Base-by-base conservation (phyloP, 2,329 filamentous ascomycete species). In the Microsporum ferrugineum region DNA sequence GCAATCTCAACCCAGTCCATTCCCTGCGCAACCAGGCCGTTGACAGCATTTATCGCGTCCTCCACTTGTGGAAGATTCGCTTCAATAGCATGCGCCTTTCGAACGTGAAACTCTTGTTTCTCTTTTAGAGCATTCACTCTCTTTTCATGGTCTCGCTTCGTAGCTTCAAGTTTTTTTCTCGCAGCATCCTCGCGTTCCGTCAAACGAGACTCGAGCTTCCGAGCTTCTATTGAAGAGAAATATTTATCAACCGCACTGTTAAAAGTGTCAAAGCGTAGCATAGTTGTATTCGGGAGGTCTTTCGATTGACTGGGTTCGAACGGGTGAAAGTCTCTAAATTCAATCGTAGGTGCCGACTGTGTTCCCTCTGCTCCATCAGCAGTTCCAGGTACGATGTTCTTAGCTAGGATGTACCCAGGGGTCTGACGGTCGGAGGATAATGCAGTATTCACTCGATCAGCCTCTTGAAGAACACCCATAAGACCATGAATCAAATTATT, bases 1-100 rank as follows among this genome's bases (percentile, higher is more conserved):
- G 84, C 89, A 68, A 97, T 91, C 66, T 96, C 88, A 8, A 90
- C 85, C 94, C 94, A 99, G 68, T 99, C 94, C 91, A 97, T 97
- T 8, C 92, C 92, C 69, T 96, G 90, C 3, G 84, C 84, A 63
- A 99, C 84, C n/a, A 97, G 78, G 0, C 89, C 89, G 71, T 95
- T 97, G 59, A 99, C 87, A 2, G 94, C 91, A 71, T 91, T 89
- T 72, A 91, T 91, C 3, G 90, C 91, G 75, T 97, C 94, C 71
- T 96, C 88, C 0, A 97, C 91, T 58, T 91, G 84, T 70, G 95
- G 89, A 1, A 90, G 80, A 68, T 99, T 97, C 27, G 90, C 89
- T 71, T 96, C 85, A 47, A 99, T 94, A 0, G 91, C 90, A 60
- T 87, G 87, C 2, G 92, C 94, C 72, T 96, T 97, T 60, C 88